Conservation (phyloP, 176 grass and related monocot species). For the Avena eriantha region DNA sequence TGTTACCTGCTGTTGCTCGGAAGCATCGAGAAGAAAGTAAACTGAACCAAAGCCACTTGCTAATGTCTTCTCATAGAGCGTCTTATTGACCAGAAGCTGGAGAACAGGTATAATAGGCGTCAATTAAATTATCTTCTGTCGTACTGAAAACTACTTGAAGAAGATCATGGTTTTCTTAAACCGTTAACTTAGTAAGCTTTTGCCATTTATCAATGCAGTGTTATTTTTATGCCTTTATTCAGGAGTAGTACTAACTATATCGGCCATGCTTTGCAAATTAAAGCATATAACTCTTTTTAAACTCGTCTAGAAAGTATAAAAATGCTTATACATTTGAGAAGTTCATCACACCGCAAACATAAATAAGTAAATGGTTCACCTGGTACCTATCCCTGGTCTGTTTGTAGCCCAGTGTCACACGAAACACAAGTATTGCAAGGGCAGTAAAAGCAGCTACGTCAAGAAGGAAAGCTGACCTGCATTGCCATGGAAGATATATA, state of each 20-base stretch:
- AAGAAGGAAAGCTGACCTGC: conserved; percentile 86
- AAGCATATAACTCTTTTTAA: background rate
- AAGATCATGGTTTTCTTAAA: background rate
- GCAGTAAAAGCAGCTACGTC: conserved; percentile 78
- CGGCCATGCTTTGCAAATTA: background rate
- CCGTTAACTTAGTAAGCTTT: background rate
- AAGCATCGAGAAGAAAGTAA: conserved; percentile 97
- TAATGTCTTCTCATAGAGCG: conserved; percentile 90
- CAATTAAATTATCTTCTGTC: conserved; percentile 23
- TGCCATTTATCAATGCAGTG: background rate
- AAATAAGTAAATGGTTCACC: conserved; percentile 36
- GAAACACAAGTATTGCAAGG: conserved; percentile 71
- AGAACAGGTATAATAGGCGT: conserved; percentile 1
- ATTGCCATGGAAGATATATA: conserved; percentile 33
- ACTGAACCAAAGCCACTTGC: conserved; percentile 96
- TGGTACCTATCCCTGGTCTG: conserved; percentile 93
- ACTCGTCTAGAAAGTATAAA: background rate
- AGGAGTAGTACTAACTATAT: conserved; percentile 12
- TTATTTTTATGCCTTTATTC: background rate
- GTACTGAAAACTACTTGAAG: background rate
- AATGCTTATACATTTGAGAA: no score
- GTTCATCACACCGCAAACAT: no score
- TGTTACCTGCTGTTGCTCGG: conserved; percentile 93
- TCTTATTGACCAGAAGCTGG: conserved; percentile 96
- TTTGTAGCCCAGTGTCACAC: conserved; percentile 89